Evolutionary conservation across 164 flowering plant genomes (phyloP).

Genomic region (Nymphaea colorata): DNA sequence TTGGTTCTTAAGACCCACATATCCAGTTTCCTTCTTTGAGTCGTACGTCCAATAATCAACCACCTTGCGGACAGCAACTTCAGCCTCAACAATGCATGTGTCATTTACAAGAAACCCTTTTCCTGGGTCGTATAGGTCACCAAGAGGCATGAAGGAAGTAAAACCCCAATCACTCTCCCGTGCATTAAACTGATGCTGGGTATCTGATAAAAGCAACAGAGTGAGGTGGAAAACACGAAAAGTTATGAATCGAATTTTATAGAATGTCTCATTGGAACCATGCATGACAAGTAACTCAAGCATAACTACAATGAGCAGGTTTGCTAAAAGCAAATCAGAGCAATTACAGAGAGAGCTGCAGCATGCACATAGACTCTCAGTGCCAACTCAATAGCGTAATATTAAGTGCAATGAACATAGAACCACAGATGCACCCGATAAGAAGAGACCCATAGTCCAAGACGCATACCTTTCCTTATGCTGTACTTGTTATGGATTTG

Average conservation of each 20-base stretch:
- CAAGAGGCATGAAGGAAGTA: constrained; percentile 84
- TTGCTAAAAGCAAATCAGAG: neutral
- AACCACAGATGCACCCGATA: neutral
- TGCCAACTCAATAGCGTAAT: neutral
- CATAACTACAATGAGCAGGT: neutral
- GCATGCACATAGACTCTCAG: neutral
- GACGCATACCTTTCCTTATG: constrained; percentile 51
- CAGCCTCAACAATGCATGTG: constrained; percentile 59
- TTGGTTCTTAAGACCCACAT: constrained; percentile 90
- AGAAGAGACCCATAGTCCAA: neutral
- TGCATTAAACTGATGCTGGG: constrained; percentile 79
- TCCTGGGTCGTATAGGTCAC: constrained; percentile 67
- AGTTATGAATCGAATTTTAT: neutral
- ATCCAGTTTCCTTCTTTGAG: constrained; percentile 95
- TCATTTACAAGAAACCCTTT: constrained; percentile 77
- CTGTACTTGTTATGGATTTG: constrained; percentile 44
- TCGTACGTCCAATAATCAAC: constrained; percentile 79
- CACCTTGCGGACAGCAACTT: constrained; percentile 65
- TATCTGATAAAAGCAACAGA: constrained; percentile 40
- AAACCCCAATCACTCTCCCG: constrained; percentile 94
- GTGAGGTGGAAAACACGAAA: neutral
- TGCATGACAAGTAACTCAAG: neutral
- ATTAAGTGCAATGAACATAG: neutral
- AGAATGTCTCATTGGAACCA: neutral
- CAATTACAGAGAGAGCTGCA: neutral